Conservation (phyloP, 2,329 filamentous ascomycete species). For the Macrophomina pseudophaseolina region DNA sequence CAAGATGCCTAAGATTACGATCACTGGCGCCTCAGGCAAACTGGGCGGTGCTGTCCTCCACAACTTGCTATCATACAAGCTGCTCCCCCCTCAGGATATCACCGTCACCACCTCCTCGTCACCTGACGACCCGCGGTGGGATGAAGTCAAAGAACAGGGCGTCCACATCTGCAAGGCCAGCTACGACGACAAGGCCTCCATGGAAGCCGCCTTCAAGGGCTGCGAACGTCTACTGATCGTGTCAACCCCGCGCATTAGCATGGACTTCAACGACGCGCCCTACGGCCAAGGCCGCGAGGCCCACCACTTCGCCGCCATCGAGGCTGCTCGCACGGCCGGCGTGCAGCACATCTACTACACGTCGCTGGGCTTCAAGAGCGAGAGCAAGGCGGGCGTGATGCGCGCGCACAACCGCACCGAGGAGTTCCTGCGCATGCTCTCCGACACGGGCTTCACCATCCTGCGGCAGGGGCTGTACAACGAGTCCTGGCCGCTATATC, state of each 20-base stretch:
- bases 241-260: conserved; percentile 49
- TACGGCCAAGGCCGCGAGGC: conserved; percentile 50
- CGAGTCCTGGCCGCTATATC: conserved; percentile 55
- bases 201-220: conserved; percentile 40
- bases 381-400: conserved; percentile 52
- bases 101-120: conserved; percentile 40
- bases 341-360: conserved; percentile 55
- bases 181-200: conserved; percentile 16
- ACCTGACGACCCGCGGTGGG: conserved; percentile 33
- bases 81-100: conserved; percentile 45
- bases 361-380: conserved; percentile 49
- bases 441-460: conserved; percentile 41
- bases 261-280: conserved; percentile 51
- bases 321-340: conserved; percentile 47
- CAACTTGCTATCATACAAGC: conserved; percentile 48
- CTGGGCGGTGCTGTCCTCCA: conserved; percentile 51
- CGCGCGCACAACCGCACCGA: conserved; percentile 54
- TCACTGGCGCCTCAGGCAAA: conserved; percentile 53
- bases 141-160: conserved; percentile 37
- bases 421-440: conserved; percentile 40
- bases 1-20: conserved; percentile 36
- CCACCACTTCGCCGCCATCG: conserved; percentile 51
- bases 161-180: conserved; percentile 42
- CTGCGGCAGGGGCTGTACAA: conserved; percentile 54
- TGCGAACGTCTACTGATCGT: conserved; percentile 52